Evolutionary conservation across 306 rosid genomes (phyloP), one percentile per base, ranked within the genome.

Genomic region (Amphicarpaea edgeworthii): DNA sequence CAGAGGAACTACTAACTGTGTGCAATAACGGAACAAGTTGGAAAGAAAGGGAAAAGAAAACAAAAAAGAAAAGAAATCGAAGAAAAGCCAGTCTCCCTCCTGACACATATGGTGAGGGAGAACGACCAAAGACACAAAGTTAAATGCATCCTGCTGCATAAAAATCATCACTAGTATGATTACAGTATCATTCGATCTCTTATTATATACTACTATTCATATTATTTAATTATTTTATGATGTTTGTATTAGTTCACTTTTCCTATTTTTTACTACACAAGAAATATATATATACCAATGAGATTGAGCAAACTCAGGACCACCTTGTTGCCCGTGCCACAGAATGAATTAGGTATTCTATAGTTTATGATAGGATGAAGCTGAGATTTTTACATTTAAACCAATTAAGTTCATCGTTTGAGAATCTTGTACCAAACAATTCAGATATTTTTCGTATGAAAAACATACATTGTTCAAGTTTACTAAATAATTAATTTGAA

Each of bases 111-210:
- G 41, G 21, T 17, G 51, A 42, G 50, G 75, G 75, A 80, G 72
- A 81, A 70, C 73, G 86, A 84, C 86, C 85, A 74, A 83, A 68
- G 72, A 70, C 80, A 82, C 89, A 80, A 87, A 80, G 88, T 65
- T 76, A 78, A 68, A 68, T 55, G 42, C 76, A 70, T 30, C 70
- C 80, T 81, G 86, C 91, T 78, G 90, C 96, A 85, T 90, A 81
- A 90, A 91, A 91, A 86, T 90, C 96, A 86, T 80, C 93, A 85
- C 83, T 87, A 37, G 32, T 79, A 82, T 81, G 82, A 87, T 85
- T 80, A 82, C 81, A 46, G 82, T 81, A 80, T 82, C 83, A 73
- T 80, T 26, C 83, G n/a, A n/a, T 43, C 72, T 81, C 40, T 78
- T 72, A 70, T 59, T 68, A 72, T 28, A 28, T 1, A n/a, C n/a